phyloP scores from a whole-genome alignment of 1,284 basidiomycete species.

The Moesziomyces sp. region DNA sequence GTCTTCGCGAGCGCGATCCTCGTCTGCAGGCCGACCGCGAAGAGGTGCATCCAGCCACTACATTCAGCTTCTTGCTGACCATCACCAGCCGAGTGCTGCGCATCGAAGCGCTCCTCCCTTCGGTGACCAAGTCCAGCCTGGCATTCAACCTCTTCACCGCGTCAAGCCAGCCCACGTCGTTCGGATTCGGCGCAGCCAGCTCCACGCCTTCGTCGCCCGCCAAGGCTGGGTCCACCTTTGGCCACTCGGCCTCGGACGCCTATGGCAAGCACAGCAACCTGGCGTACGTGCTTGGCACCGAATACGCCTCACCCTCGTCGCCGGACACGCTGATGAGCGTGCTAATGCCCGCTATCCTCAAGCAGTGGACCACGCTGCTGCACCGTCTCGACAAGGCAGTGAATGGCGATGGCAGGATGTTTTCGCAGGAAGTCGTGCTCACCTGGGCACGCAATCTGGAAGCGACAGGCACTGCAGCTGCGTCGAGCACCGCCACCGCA shows the following conservation, averaged over 20 bases:
- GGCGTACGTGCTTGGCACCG: conserved; percentile 24
- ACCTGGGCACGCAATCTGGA: conserved; percentile 55
- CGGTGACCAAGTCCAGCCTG: conserved; percentile 43
- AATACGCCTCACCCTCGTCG: conserved; percentile 33
- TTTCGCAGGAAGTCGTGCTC: conserved; percentile 57
- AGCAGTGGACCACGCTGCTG: conserved; percentile 59
- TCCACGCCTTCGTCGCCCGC: conserved; percentile 4
- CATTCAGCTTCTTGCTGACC: conserved; percentile 54
- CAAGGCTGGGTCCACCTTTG: conserved; percentile 3
- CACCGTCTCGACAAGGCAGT: conserved; percentile 51
- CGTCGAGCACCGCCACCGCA: neutral
- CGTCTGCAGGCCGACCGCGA: conserved; percentile 39
- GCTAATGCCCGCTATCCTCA: conserved; percentile 55
- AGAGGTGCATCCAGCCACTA: conserved; percentile 55
- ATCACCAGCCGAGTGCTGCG: conserved; percentile 56
- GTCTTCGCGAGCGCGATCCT: conserved; percentile 25
- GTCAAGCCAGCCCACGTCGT: conserved; percentile 19
- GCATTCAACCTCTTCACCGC: conserved; percentile 46
- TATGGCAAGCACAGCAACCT: conserved; percentile 43
- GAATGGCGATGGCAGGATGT: conserved; percentile 63
- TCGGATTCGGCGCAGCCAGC: conserved; percentile 16
- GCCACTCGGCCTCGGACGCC: conserved; percentile 5
- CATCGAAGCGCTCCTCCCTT: conserved; percentile 50
- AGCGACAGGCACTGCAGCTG: conserved; percentile 5
- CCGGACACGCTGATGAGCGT: conserved; percentile 58